Base-by-base conservation (phyloP, 139 green algal species). In the Raphidocelis subcapitata region DNA sequence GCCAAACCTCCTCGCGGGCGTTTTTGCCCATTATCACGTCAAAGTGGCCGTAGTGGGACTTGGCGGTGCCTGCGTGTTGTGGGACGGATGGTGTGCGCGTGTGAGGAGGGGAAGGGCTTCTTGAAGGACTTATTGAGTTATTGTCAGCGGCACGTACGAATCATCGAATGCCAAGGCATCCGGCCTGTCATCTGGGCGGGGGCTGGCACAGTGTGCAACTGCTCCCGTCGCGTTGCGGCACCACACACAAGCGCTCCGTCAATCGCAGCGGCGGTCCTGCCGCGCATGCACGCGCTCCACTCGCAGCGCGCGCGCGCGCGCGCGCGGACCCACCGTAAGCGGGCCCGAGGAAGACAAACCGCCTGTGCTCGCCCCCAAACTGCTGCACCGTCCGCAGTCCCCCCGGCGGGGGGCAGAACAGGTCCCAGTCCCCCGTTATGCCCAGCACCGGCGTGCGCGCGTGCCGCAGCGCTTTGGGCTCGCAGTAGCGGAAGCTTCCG, bases 41-140 rank as follows among this genome's bases (percentile, higher is more conserved):
- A 67, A 78, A 78, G 72, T 78, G 72, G 23, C 72, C 72, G 36
- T 78, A 78, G 33, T 71, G 24, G 2, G 23, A 35, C 62, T 62
- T 59, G 36, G n/a, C 35, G 20, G 51, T 72, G 28, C 72, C 41
- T 49, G 41, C 12, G 41, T 20, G 41, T 12, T 8, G 8, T 49
- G 41, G 41, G 41, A 12, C 12, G 41, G 41, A 12, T 49, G 41
- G 41, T 49, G 41, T 49, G 41, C 12, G 41, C 12, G 41, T 49
- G 41, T 49, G 41, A 20, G 41, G 8, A 12, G 8, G 41, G 8
- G 41, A 8, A 12, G 8, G 41, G 8, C 8, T 49, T 8, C 12
- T 8, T 49, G 41, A 20, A 12, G 8, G 41, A 20, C 12, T 12
- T 20, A 20, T 8, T 49, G 41, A 8, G 41, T 12, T 20, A 49